phyloP scores from a whole-genome alignment of 805 yeast species.

The Suhomyces sp. region DNA sequence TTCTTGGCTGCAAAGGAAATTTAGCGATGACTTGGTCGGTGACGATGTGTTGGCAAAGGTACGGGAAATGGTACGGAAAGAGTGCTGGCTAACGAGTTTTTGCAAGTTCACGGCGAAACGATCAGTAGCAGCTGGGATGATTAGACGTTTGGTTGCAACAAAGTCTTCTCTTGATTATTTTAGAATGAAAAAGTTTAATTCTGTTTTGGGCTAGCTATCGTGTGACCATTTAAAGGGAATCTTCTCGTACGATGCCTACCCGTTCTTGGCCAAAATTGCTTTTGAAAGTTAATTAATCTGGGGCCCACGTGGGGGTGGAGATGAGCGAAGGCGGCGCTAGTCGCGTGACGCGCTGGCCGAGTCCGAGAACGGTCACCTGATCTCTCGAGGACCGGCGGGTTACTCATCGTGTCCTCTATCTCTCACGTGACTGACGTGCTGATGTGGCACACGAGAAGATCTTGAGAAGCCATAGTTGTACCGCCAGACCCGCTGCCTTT shows the following conservation, averaged over 20 bases:
- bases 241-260: constrained; percentile 1
- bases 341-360: not conserved
- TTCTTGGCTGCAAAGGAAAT: too few species aligned
- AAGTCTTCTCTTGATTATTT: not conserved
- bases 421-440: not conserved
- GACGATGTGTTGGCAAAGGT: too few species aligned
- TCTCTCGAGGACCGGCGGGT: not conserved
- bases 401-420: not conserved
- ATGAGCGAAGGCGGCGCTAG: not conserved
- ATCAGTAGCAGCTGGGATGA: not conserved
- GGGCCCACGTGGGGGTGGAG: constrained; percentile 10
- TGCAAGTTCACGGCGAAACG: not conserved
- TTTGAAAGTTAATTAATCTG: not conserved
- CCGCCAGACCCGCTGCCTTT: not conserved
- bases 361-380: not conserved
- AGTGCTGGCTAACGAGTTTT: not conserved
- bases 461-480: not conserved
- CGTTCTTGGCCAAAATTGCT: constrained; percentile 1
- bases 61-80: too few species aligned
- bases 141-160: not conserved
- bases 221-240: constrained; percentile 5
- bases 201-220: constrained; percentile 6
- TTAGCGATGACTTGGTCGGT: not conserved
- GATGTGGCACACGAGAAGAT: not conserved
- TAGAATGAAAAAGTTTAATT: not conserved